Base-by-base conservation (phyloP, 768 basidiomycete genomes). In the Xerocomellus intermedius region DNA sequence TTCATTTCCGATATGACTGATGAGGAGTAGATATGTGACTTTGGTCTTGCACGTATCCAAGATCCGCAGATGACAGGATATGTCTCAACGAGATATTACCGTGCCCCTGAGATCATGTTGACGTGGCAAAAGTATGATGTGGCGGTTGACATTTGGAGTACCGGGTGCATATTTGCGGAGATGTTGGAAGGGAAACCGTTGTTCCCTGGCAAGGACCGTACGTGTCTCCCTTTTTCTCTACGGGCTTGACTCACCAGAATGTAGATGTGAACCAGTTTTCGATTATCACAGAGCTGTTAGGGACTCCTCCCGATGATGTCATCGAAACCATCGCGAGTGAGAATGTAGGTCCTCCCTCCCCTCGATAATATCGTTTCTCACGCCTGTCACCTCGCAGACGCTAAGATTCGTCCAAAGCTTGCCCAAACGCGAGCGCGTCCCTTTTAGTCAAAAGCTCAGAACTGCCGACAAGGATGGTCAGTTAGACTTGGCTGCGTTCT, bases 51-150 rank as follows among this genome's bases (percentile, higher is more conserved):
- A 35, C 91, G 97, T 49, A 95, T 99, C 60, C 97, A 98, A 74
- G 97, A 99, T 71, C 96, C 96, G 5, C 97, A 99, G 71, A 99
- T 99, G 97, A 99, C 97, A 1, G 97, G 97, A 58, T 99, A 98
- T 69, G 97, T 98, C 57, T 98, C 97, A 54, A 99, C 97, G 48
- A 82, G 97, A 62, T 99, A 99, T 76, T 99, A 99, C 71, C 89
- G 97, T 48, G 97, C 97, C 7, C 97, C 97, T 6, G 97, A 99
- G 75, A 99, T 99, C 77, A 99, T 99, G 97, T 82, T 99, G 69
- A 99, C 97, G 37, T 99, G 97, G 97, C 97, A 99, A 74, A 98
- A 98, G 78, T 99, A 99, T 76, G 96, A 98, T 72, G 95, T 98
- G 53, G 97, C 96, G 48, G 97, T 99, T 58, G 97, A 99, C 71